phyloP scores from a whole-genome alignment of 2,329 filamentous ascomycete species.

The Graphium sp. region DNA sequence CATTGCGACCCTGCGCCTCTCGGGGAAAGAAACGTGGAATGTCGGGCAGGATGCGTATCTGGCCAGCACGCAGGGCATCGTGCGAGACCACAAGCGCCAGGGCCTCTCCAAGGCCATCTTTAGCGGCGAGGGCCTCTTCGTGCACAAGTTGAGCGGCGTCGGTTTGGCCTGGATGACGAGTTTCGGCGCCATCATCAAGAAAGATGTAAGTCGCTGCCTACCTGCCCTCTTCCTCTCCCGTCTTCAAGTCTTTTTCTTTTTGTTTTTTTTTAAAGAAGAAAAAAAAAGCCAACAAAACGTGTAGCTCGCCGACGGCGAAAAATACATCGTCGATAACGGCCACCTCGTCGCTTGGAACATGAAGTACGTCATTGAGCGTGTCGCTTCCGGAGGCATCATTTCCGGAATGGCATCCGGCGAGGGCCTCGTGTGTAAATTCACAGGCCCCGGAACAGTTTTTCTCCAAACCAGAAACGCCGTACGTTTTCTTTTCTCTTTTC shows the following conservation, averaged over 20 bases:
- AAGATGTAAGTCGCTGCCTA: constrained; percentile 61
- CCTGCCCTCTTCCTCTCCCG: background rate
- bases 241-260: constrained; percentile 1
- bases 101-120: constrained; percentile 83
- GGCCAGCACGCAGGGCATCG: constrained; percentile 68
- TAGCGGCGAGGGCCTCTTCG: constrained; percentile 78
- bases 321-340: constrained; percentile 84
- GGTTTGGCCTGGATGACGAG: constrained; percentile 83
- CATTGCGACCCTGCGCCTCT: constrained; percentile 62
- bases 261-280: background rate
- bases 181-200: constrained; percentile 87
- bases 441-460: constrained; percentile 77
- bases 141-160: constrained; percentile 69
- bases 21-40: constrained; percentile 60
- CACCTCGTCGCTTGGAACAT: constrained; percentile 95
- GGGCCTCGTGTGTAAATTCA: constrained; percentile 88
- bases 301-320: constrained; percentile 54
- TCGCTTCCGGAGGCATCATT: constrained; percentile 83
- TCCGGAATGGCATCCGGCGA: constrained; percentile 69
- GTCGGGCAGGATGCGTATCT: constrained; percentile 80
- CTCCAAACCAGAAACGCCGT: constrained; percentile 81
- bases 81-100: constrained; percentile 79
- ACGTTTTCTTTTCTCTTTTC: constrained; percentile 13
- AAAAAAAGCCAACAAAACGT: no score
- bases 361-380: constrained; percentile 80